Evolutionary conservation across 768 basidiomycete genomes (phyloP), one percentile per base, ranked within the genome.

Genomic region (Russula ochroleuca): DNA sequence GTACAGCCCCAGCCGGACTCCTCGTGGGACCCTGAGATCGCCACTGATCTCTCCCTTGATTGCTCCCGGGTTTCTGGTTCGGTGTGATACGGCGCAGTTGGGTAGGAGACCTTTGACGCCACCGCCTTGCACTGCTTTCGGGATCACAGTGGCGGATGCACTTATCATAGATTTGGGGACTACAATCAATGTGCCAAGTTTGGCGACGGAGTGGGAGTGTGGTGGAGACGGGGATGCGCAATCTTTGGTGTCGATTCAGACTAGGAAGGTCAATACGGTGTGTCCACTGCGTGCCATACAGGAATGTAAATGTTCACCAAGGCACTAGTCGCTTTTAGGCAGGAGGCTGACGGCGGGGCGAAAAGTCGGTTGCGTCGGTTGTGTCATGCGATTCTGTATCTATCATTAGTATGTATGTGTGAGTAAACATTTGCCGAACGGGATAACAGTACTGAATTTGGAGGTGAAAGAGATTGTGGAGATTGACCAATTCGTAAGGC

Each of bases 251-350:
- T 19, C 21, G 17, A 38, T 31, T 43, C 11, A 38, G 21, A 38
- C 23, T 1, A 3, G 35, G 13, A 21, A n/a, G 13, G 51, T 53
- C 51, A 19, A 17, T 19, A 2, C 35, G 31, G 33, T 6, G 28
- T 33, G 55, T 43, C 17, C 40, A 31, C 37, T 5, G 19, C 21
- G 11, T 11, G 35, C 13, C 48, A 37, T 40, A 23, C 7, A 28
- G 40, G 35, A 4, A 50, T n/a, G 48, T 21, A 13, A 2, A 28
- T 50, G 37, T 15, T 11, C 8, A 50, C 48, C 40, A 3, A 11
- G 17, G 19, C 19, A 31, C 61, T 55, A 55, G 35, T 54, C 53
- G 1, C 61, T 48, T 62, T 55, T 17, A 14, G 53, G 61, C 11
- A 55, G 38, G 45, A 47, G 47, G 45, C 21, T 31, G 53, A 48